Evolutionary conservation across 139 green algal species (phyloP), one percentile per base, ranked within the genome.

Genomic region (Chlorella vulgaris): DNA sequence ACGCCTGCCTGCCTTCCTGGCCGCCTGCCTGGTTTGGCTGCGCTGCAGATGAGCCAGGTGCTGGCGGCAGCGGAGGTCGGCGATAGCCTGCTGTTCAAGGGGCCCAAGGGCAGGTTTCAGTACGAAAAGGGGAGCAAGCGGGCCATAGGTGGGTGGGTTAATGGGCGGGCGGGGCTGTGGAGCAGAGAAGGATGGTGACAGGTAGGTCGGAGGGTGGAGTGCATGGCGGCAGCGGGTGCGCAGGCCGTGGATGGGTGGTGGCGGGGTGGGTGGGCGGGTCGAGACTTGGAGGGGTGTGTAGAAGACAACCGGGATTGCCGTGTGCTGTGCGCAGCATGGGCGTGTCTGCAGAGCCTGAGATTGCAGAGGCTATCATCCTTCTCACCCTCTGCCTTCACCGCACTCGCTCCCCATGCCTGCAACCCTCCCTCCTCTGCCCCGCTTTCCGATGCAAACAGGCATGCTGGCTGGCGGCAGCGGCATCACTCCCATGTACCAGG

Each of bases 391-490:
- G 47, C 47, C 47, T 15, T 15, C 47, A 58, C 47, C 47, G n/a
- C n/a, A n/a, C n/a, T n/a, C n/a, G n/a, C n/a, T n/a, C n/a, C n/a
- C n/a, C n/a, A n/a, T n/a, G n/a, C n/a, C n/a, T n/a, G n/a, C n/a
- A n/a, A n/a, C 35, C 40, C 40, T 18, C 39, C 40, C 31, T 28
- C 7, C 40, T 1, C 21, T 6, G 2, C 40, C 42, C 26, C 7
- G 0, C 38, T 1, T 36, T 8, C 66, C 40, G 29, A n/a, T n/a
- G n/a, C 69, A 1, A 82, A 58, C 86, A 94, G 93, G 96, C 70
- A 98, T 99, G 96, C 47, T 99, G 40, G 95, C 93, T 58, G 96
- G 96, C n/a, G 96, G 96, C 79, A 96, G 95, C 2, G 96, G 96
- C 28, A 94, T 99, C 62, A 98, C 96, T 0, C 96, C 96, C 67